Conservation (phyloP, 2,329 filamentous ascomycete species). For the Dothideomycetes sp. region DNA sequence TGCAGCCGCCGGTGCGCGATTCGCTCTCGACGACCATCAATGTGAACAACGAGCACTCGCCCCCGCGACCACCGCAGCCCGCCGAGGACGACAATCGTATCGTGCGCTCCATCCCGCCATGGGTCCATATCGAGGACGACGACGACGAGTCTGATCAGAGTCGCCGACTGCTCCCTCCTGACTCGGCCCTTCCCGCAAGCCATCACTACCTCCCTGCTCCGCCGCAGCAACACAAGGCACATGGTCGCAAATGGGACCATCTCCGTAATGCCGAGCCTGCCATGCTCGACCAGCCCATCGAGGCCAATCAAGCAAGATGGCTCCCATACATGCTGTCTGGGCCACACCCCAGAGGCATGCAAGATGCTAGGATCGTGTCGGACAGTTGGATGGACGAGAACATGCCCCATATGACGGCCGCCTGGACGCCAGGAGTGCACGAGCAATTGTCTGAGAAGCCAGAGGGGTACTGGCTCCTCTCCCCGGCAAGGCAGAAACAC, state of each 20-base stretch:
- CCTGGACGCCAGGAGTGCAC: conserved; percentile 45
- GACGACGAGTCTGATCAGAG: conserved; percentile 14
- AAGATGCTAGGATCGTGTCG: conserved; percentile 24
- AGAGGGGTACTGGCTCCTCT: conserved; percentile 39
- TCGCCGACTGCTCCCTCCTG: conserved; percentile 8
- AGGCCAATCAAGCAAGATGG: conserved; percentile 23
- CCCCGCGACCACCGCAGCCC: conserved; percentile 3
- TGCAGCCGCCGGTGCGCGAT: conserved; percentile 11
- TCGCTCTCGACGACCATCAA: conserved; percentile 11
- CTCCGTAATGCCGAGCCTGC: conserved; percentile 22
- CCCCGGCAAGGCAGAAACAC: conserved; percentile 35
- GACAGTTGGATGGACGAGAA: conserved; percentile 39
- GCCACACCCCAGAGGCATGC: conserved; percentile 20
- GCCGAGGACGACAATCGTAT: conserved; percentile 7
- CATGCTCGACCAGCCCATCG: conserved; percentile 21
- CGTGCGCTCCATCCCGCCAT: conserved; percentile 21
- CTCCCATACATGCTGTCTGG: conserved; percentile 25
- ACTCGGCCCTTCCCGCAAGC: conserved; percentile 12
- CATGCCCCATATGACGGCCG: conserved; percentile 32
- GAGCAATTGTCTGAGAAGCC: conserved; percentile 37
- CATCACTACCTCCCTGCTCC: conserved; percentile 13
- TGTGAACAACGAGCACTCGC: conserved; percentile 8
- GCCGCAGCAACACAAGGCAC: conserved; percentile 19
- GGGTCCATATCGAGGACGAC: conserved; percentile 23
- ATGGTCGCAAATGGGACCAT: conserved; percentile 24